Conservation (phyloP, 768 basidiomycete species). For the Terana coerulea region DNA sequence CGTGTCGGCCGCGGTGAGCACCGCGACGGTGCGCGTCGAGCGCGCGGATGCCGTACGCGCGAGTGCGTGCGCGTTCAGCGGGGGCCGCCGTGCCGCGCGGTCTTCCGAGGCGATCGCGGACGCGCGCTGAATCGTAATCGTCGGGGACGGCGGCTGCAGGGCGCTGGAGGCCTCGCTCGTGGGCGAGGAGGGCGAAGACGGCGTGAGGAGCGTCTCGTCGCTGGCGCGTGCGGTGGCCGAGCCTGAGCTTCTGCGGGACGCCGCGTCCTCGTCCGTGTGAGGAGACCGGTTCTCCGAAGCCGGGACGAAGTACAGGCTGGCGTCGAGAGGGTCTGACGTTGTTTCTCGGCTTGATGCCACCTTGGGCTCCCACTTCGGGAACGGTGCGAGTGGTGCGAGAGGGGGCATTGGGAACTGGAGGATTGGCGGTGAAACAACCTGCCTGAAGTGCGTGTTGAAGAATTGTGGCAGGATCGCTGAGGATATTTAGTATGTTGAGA, state of each 20-base stretch:
- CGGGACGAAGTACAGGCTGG: background rate
- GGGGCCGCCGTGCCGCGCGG: background rate
- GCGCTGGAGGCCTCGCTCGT: background rate
- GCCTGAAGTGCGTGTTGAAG: constrained; percentile 65
- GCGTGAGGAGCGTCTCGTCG: background rate
- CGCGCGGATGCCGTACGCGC: background rate
- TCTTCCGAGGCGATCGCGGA: background rate
- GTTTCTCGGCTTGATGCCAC: constrained; percentile 6
- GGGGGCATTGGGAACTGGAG: constrained; percentile 66
- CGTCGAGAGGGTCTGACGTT: constrained; percentile 2
- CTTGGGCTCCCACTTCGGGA: constrained; percentile 13
- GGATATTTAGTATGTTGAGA: too few species aligned
- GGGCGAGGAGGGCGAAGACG: background rate
- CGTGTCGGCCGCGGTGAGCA: background rate
- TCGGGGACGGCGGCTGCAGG: background rate
- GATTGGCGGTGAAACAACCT: constrained; percentile 54
- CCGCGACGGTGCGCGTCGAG: background rate
- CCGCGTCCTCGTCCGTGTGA: background rate
- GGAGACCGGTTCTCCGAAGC: background rate
- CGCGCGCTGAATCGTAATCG: background rate
- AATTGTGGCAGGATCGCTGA: constrained; percentile 63
- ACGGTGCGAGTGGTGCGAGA: constrained; percentile 51
- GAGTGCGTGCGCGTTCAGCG: background rate
- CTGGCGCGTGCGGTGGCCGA: background rate
- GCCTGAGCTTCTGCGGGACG: background rate